Conservation (phyloP, 441 rosid genomes). For the Omphalea diandra region DNA sequence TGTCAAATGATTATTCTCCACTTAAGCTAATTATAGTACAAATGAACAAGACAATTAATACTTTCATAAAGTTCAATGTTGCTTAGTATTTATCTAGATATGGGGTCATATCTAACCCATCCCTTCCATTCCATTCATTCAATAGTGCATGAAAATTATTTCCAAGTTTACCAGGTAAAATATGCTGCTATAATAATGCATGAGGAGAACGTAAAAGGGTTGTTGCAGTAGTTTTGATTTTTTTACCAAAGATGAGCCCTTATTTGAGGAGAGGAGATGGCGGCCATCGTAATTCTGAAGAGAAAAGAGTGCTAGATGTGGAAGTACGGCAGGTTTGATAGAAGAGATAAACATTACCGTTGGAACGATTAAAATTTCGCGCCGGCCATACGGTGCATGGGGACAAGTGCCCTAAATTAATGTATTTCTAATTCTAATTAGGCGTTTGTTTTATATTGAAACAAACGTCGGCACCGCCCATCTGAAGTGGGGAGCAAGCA, state of each 20-base stretch:
- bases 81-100: too few species aligned
- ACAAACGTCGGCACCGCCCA: conserved; percentile 10
- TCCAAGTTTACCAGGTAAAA: too few species aligned
- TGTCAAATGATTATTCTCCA: neutral
- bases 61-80: neutral
- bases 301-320: neutral
- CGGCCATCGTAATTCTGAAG: neutral
- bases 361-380: conserved; percentile 20
- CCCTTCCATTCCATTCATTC: neutral
- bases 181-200: neutral
- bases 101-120: conserved; percentile 2
- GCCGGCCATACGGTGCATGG: conserved; percentile 27
- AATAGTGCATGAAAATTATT: neutral
- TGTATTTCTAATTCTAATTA: neutral
- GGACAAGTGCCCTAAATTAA: neutral
- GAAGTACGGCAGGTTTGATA: too few species aligned
- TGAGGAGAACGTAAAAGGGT: too few species aligned
- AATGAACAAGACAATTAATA: neutral
- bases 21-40: neutral
- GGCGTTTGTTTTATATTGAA: neutral
- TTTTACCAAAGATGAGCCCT: too few species aligned
- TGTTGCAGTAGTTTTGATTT: too few species aligned
- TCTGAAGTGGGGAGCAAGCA: neutral
- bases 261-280: too few species aligned
- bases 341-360: neutral